Evolutionary conservation across 768 basidiomycete genomes (phyloP), one percentile per base, ranked within the genome.

Genomic region (Pleurotus pulmonarius): DNA sequence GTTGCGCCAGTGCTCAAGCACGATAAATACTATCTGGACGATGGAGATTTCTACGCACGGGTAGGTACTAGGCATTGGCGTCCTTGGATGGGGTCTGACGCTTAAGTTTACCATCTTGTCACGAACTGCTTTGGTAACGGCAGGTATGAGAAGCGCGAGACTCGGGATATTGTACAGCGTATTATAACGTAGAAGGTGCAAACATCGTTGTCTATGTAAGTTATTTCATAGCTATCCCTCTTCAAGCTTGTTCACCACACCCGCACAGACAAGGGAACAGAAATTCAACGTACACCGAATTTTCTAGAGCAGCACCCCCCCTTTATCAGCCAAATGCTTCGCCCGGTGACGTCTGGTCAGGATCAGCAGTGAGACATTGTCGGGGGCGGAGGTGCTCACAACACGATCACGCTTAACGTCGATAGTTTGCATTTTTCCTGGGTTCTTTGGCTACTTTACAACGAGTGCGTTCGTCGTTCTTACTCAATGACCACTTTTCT

Each of bases 401-500:
- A 24, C 9, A 20, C 15, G 15, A 15, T 37, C 38, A 15, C 40
- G 9, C 5, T 16, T 7, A 18, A 25, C n/a, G 22, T 52, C 38
- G 15, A 15, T 16, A 18, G 26, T 15, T 11, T 9, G 13, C 9
- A 52, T 4, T 40, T 52, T 37, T 22, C 39, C 8, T 22, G 26
- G 37, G 11, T 52, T 9, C 20, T 52, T 22, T 52, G 51, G 51
- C 20, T 52, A n/a, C 40, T 52, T 24, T 52, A 52, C 39, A 39
- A 52, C 5, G 39, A 52, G 51, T 52, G 37, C n/a, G 51, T 24
- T 22, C 3, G 13, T 52, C 20, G 13, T 49, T 38, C 13, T 18
- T 13, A 16, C 13, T 22, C 20, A n/a, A 16, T 22, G 20, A 16
- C 13, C 43, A 6, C 20, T 29, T 29, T 24, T 37, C 16, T 24